Percentiles rank a stretch among this genome's conserved stretches.
These are phyloP conservation scores for Candida verbasci DNA, from an alignment of 805 yeast species.

Conservation along the genomic window DNA sequence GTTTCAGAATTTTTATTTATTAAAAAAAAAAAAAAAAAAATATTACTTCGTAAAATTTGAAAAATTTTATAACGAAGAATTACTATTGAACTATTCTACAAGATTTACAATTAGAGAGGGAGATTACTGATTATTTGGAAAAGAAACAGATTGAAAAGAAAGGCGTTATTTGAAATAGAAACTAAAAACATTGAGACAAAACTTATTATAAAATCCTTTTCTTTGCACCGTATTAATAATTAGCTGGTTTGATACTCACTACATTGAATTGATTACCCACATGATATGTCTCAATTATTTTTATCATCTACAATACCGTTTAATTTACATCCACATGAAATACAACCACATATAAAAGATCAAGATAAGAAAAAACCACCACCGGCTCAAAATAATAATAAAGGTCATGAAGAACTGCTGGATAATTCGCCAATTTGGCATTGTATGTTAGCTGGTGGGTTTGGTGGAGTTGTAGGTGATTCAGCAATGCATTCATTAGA, in stretches of 20 bases:
- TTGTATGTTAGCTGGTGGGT: slow-evolving; percentile 84
- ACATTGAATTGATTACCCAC: not conserved
- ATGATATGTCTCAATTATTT: slow-evolving; percentile 20
- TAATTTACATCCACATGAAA: slow-evolving; percentile 24
- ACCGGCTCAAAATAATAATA: not conserved
- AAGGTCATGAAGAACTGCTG: slow-evolving; percentile 2
- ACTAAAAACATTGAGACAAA: too few species aligned
- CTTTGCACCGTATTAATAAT: too few species aligned
- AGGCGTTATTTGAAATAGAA: too few species aligned
- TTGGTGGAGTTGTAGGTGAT: slow-evolving; percentile 94
- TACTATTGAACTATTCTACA: too few species aligned
- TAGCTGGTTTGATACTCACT: too few species aligned
- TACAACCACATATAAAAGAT: slow-evolving; percentile 2
- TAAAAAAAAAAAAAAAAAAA: not conserved
- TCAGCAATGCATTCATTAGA: slow-evolving; percentile 92
- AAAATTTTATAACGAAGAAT: too few species aligned
- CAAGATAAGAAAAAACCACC: slow-evolving; percentile 8
- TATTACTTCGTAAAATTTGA: too few species aligned
- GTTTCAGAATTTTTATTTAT: not conserved
- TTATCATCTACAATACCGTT: slow-evolving; percentile 34
- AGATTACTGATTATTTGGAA: too few species aligned
- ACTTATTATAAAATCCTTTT: too few species aligned
- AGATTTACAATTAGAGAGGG: too few species aligned
- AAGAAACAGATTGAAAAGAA: too few species aligned
- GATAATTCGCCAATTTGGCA: slow-evolving; percentile 46